phyloP scores from a whole-genome alignment of 306 rosid genomes.

The Cyclanthera cordifolia region DNA sequence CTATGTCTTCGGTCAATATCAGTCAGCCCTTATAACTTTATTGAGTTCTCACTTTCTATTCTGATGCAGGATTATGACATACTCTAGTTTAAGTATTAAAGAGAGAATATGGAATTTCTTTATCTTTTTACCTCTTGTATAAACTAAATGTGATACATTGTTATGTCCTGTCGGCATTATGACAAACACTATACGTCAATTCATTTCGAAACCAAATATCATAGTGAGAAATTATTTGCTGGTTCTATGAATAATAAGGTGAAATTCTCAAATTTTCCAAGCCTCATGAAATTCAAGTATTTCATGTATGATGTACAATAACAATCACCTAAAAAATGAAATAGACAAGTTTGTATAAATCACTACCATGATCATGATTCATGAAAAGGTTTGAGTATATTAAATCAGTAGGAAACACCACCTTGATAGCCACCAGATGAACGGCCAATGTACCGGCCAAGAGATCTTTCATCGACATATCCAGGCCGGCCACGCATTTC shows the following conservation, averaged over 20 bases:
- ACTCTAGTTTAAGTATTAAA: neutral
- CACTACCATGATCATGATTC: neutral
- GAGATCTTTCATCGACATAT: constrained; percentile 63
- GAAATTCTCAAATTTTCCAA: neutral
- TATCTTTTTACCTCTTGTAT: neutral
- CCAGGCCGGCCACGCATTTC: constrained; percentile 71
- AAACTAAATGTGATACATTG: neutral
- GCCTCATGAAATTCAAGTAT: neutral
- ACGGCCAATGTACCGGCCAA: constrained; percentile 69
- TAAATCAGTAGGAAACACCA: constrained; percentile 35
- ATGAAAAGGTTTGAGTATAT: neutral
- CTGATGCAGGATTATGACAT: neutral
- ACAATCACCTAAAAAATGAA: neutral
- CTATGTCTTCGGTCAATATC: neutral
- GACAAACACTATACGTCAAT: neutral
- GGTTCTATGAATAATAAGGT: neutral
- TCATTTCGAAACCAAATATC: constrained; percentile 2
- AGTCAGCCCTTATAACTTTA: neutral
- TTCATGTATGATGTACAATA: neutral
- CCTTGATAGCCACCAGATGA: constrained; percentile 56
- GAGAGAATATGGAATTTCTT: neutral
- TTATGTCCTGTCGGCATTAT: neutral
- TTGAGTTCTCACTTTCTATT: neutral
- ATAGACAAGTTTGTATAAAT: too few species aligned
- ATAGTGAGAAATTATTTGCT: neutral